A percentile compares a stretch with the other conserved stretches of the same genome.
Evolutionary conservation across 805 yeast species (phyloP).

Genomic region (Ogataea henricii): DNA sequence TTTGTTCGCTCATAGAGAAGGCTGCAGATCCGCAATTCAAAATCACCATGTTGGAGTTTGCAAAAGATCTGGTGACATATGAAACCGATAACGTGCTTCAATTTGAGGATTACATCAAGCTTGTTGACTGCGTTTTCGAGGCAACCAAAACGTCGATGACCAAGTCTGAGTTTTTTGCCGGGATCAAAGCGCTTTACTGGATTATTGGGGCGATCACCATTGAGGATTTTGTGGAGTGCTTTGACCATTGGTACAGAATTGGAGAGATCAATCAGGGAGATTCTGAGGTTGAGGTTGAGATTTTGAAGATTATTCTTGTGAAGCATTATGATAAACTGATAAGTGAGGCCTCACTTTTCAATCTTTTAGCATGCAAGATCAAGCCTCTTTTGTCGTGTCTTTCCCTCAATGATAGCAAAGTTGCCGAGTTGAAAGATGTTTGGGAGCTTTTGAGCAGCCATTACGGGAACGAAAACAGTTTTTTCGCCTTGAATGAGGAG

Average conservation of each 20-base stretch:
- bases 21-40: slow-evolving; percentile 16
- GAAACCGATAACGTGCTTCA: slow-evolving; percentile 20
- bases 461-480: slow-evolving; percentile 21
- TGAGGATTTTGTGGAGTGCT: slow-evolving; percentile 21
- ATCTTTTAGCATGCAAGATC: slow-evolving; percentile 11
- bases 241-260: slow-evolving; percentile 16
- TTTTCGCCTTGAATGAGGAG: neutral
- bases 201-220: slow-evolving; percentile 19
- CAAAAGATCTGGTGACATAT: slow-evolving; percentile 22
- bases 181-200: slow-evolving; percentile 14
- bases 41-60: slow-evolving; percentile 16
- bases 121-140: slow-evolving; percentile 16
- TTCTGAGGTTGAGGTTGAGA: slow-evolving; percentile 18
- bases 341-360: slow-evolving; percentile 8
- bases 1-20: slow-evolving; percentile 17
- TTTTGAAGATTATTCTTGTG: slow-evolving; percentile 19
- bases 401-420: slow-evolving; percentile 7
- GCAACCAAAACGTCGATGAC: slow-evolving; percentile 12
- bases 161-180: slow-evolving; percentile 15
- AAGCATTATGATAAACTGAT: slow-evolving; percentile 11
- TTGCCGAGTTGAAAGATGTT: slow-evolving; percentile 19
- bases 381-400: slow-evolving; percentile 13
- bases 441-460: slow-evolving; percentile 20
- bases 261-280: slow-evolving; percentile 5
- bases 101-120: slow-evolving; percentile 9